A percentile compares a stretch with the other conserved stretches of the same genome.
Evolutionary conservation across 2,329 filamentous ascomycete species (phyloP).

Genomic region (Aspergillus ibericus): DNA sequence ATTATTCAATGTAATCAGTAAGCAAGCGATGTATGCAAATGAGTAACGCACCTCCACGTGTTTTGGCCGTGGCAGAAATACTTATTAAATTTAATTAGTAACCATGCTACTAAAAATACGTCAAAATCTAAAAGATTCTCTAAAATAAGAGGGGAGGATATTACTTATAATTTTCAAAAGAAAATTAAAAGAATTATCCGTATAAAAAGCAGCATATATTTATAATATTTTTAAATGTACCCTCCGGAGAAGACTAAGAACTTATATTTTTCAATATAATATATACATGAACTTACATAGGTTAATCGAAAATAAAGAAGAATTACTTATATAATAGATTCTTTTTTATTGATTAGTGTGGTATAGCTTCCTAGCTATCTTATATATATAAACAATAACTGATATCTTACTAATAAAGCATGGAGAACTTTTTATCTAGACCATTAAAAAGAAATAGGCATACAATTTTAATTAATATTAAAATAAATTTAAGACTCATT

Average conservation of each 20-base stretch:
- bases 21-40: not conserved
- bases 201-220: not conserved
- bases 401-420: constrained; percentile 10
- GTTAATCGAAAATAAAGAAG: constrained; percentile 4
- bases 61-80: not conserved
- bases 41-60: not conserved
- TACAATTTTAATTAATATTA: too few relatives aligned
- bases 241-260: not conserved
- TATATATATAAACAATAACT: constrained; percentile 9
- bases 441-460: not conserved
- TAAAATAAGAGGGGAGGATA: not conserved
- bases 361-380: not conserved
- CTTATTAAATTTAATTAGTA: not conserved
- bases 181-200: not conserved
- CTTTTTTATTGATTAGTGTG: not conserved
- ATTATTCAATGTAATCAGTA: not conserved
- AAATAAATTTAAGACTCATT: not conserved
- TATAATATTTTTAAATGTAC: not conserved
- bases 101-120: not conserved
- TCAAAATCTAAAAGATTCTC: not conserved
- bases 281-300: not conserved
- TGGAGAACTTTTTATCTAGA: not conserved
- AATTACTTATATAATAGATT: constrained; percentile 8
- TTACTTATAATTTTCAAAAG: not conserved
- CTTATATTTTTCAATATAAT: not conserved